Base-by-base conservation (phyloP, 148 eudicot species). In the Rhododendron mucronatum region DNA sequence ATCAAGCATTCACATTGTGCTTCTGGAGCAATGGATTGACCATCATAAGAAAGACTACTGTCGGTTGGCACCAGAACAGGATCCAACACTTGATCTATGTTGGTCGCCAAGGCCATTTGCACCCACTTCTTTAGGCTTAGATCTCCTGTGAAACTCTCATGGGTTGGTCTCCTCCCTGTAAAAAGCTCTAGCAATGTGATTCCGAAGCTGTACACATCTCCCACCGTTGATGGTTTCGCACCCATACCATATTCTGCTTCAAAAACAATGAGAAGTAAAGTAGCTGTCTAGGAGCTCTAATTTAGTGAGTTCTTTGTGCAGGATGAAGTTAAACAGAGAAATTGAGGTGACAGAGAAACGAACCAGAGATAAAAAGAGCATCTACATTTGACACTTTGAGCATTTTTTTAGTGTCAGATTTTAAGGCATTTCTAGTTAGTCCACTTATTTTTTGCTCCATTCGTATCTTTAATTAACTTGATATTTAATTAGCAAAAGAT, bases 151-250 rank as follows among this genome's bases (percentile, higher is more conserved):
- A 88, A 91, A 79, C 11, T 84, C 76, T 85, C 90, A 57, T 89
- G 82, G 30, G 84, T 91, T 18, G 94, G 93, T n/a, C 88, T 90
- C 86, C 85, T 92, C 20, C 91, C 92, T 0, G 94, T 92, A 69
- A 92, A 91, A 78, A 92, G 83, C 90, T 91, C 94, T 53, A 92
- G 86, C 65, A 92, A 78, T 69, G 90, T 87, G 28, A 92, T 89
- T 37, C 94, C 94, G 65, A 82, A 92, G 88, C 92, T 92, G 78
- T 90, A 92, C 67, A 91, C 91, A 65, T 92, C 94, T 82, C 94
- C 94, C 1, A 89, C 86, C n/a, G 88, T 82, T 12, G 94, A 90
- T 84, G 92, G 92, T 79, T 82, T 90, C 10, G n/a, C 88, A 84
- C 93, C 93, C 73, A 86, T 21, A 13, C 94, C 94, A 84, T 92